Evolutionary conservation across 805 yeast genomes (phyloP), one percentile per base, ranked within the genome.

Genomic region (Yarrowia keelungensis): DNA sequence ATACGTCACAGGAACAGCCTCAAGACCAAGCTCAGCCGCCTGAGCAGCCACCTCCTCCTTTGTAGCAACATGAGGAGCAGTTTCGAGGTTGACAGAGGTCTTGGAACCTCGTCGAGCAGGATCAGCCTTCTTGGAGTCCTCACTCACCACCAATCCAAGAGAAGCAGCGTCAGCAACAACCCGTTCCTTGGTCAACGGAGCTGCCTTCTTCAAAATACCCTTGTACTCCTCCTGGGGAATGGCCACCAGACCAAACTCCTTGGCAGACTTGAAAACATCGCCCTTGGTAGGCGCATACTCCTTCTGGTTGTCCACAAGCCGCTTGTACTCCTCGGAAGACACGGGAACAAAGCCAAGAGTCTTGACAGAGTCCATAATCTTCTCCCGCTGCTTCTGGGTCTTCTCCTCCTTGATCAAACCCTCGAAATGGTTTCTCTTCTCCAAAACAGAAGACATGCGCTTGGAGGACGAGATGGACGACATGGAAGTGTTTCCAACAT

Each of bases 141-240:
- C 67, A 16, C 32, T 2, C 3, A 69, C 69, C 8, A 64, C 67
- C 39, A 75, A 66, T 3, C 73, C 76, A 5, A 71, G 66, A 67
- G 72, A 72, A 15, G 69, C 67, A 3, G 79, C 78, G 69, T 76
- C 69, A 8, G 68, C 65, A 5, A 78, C 77, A 68, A 76, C 69
- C 50, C 76, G 78, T 1, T 71, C 73, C 35, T 70, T 62, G 9
- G 74, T 70, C 8, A 59, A 4, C 7, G 65, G 65, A 35, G 51
- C 51, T 4, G 67, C 73, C 45, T 69, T 53, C 50, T 75, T 77
- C 62, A 81, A 70, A 26, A 83, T 72, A 1, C 73, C 67, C 58
- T 75, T 76, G 71, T 82, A 84, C 68, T 84, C 86, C 0, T 81
- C 84, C 7, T 75, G 71, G 1, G 86, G 80, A 51, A 85, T 71